These are phyloP conservation scores for Heimioporus sp. DNA, from an alignment of 768 basidiomycete species.

Conservation along the genomic window DNA sequence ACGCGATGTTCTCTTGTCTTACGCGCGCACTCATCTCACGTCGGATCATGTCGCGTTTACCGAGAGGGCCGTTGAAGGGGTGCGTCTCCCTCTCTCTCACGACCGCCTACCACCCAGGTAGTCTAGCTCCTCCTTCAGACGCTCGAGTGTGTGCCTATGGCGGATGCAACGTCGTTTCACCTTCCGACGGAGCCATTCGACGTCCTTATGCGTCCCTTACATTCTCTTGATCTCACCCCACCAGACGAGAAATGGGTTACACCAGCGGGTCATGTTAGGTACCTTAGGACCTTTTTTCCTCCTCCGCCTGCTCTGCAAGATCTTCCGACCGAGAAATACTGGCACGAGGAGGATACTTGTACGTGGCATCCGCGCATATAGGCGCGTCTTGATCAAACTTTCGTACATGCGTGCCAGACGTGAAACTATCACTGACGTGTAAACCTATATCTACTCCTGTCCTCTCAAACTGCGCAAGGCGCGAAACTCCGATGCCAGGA, in stretches of 20 bases:
- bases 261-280: slow-evolving; percentile 16
- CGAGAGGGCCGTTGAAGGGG: slow-evolving; percentile 46
- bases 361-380: slow-evolving; percentile 21
- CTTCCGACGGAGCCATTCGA: slow-evolving; percentile 58
- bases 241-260: slow-evolving; percentile 46
- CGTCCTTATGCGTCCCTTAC: slow-evolving; percentile 35
- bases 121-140: slow-evolving; percentile 42
- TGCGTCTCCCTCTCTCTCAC: slow-evolving; percentile 12
- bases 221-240: slow-evolving; percentile 30
- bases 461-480: slow-evolving; percentile 42
- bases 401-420: slow-evolving; percentile 20
- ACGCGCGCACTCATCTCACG: slow-evolving; percentile 51
- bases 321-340: slow-evolving; percentile 38
- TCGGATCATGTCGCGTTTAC: slow-evolving; percentile 56
- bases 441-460: slow-evolving; percentile 44
- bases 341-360: slow-evolving; percentile 37
- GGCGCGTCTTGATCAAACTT: slow-evolving; percentile 1
- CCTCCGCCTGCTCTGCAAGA: slow-evolving; percentile 18
- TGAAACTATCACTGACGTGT: slow-evolving; percentile 18
- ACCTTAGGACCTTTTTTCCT: slow-evolving; percentile 18
- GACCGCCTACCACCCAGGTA: neutral
- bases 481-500: slow-evolving; percentile 46
- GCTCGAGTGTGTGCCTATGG: slow-evolving; percentile 42
- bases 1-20: slow-evolving; percentile 51
- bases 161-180: slow-evolving; percentile 49